These are phyloP conservation scores for Hypomyces perniciosus DNA, from an alignment of 2,329 filamentous ascomycete genomes.

Conservation along the genomic window DNA sequence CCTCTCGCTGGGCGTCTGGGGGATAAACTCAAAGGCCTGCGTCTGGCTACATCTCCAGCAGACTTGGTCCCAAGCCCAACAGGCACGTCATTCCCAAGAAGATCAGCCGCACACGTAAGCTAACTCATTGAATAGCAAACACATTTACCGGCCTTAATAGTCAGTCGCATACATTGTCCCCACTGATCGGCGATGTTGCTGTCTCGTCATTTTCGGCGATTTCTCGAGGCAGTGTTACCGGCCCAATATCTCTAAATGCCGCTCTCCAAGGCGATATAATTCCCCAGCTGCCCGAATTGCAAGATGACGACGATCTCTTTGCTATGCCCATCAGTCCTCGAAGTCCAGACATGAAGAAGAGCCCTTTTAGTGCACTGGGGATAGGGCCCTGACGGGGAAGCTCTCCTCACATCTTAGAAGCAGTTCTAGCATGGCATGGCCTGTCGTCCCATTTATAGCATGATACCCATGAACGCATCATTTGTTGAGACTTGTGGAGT, in stretches of 20 bases:
- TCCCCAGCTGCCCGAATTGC: conserved; percentile 15
- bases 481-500: not conserved
- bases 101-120: conserved; percentile 1
- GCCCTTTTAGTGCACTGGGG: conserved; percentile 62
- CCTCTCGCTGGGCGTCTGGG: conserved; percentile 63
- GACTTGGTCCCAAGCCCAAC: conserved; percentile 51
- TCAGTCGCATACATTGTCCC: conserved; percentile 29
- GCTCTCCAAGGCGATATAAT: conserved; percentile 21
- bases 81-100: conserved; percentile 34
- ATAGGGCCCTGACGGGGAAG: conserved; percentile 7
- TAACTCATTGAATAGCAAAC: conserved; percentile 23
- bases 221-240: conserved; percentile 17
- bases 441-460: conserved; percentile 11
- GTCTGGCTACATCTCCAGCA: conserved; percentile 65
- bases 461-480: conserved; percentile 14
- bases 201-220: conserved; percentile 32
- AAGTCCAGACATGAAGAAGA: conserved; percentile 78
- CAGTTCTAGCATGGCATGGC: conserved; percentile 6
- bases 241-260: conserved; percentile 30
- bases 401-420: not conserved
- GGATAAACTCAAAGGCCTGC: conserved; percentile 75
- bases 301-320: conserved; percentile 71
- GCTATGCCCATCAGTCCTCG: conserved; percentile 80
- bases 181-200: conserved; percentile 28
- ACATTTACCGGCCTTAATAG: conserved; percentile 28